Conservation (phyloP, 805 yeast species). For the Wickerhamiella hasegawae region DNA sequence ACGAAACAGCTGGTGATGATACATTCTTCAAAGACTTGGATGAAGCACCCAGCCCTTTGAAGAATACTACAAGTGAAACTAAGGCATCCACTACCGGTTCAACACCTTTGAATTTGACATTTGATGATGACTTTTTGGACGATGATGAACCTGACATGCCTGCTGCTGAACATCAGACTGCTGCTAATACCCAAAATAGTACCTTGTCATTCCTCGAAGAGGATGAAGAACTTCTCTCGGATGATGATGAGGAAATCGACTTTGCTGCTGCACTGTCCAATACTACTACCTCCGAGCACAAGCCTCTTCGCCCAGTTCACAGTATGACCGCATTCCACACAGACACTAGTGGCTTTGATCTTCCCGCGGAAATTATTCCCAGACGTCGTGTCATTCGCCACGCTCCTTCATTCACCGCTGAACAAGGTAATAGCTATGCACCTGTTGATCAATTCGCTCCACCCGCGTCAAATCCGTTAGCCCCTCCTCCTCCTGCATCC, state of each 20-base stretch:
- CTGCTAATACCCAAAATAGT: not conserved
- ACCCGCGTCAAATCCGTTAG: no score
- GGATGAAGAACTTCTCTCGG: slow-evolving; percentile 21
- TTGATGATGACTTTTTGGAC: slow-evolving; percentile 1
- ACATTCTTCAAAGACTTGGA: slow-evolving; percentile 2
- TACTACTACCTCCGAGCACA: no score
- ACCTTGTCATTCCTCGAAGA: slow-evolving; percentile 18
- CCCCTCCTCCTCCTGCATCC: no score
- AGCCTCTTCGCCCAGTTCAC: no score
- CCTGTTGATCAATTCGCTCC: no score
- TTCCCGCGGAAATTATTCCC: slow-evolving; percentile 21
- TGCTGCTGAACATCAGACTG: not conserved
- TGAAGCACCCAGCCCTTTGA: not conserved
- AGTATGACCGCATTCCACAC: slow-evolving; percentile 14
- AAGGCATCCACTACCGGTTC: not conserved
- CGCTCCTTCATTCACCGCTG: no score
- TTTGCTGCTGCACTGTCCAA: no score
- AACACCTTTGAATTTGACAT: not conserved
- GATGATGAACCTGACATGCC: not conserved
- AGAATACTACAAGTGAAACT: not conserved
- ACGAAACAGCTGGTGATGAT: no score
- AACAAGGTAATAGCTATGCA: no score
- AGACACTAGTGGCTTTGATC: slow-evolving; percentile 19
- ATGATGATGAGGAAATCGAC: slow-evolving; percentile 19
- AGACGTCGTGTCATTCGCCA: slow-evolving; percentile 5